These are phyloP conservation scores for Meyerozyma sp. DNA, from an alignment of 1,139 yeast species.

Conservation along the genomic window DNA sequence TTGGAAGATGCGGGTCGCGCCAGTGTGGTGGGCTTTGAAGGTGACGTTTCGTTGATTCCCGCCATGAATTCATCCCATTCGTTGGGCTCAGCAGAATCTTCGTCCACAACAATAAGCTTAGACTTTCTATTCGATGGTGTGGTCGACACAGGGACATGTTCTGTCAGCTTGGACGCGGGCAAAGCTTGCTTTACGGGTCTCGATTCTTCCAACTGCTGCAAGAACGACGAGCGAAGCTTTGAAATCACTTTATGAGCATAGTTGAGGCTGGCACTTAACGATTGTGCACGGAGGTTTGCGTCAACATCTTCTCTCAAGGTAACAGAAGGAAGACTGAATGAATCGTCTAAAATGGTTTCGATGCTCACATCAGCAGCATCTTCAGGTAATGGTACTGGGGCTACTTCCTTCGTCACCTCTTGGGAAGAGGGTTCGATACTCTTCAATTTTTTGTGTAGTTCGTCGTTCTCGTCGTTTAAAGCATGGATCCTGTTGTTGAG, in stretches of 20 bases:
- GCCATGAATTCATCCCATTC: constrained; percentile 41
- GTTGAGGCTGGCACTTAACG: constrained; percentile 58
- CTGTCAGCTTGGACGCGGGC: not conserved
- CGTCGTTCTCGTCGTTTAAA: constrained; percentile 62
- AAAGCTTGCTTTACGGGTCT: not conserved
- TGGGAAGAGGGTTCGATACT: constrained; percentile 12
- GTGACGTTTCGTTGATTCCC: constrained; percentile 7
- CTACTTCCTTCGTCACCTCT: constrained; percentile 16
- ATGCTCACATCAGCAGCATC: constrained; percentile 12
- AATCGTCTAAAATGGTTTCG: constrained; percentile 29
- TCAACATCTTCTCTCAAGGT: constrained; percentile 40
- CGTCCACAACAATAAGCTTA: constrained; percentile 25
- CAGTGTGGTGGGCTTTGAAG: constrained; percentile 1
- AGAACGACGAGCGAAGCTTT: constrained; percentile 45
- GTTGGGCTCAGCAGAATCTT: constrained; percentile 14
- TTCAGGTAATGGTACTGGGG: constrained; percentile 17
- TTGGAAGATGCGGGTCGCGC: not conserved
- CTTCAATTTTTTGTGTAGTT: constrained; percentile 38
- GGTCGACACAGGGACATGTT: constrained; percentile 5
- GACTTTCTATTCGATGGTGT: constrained; percentile 37
- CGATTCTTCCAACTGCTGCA: constrained; percentile 19
- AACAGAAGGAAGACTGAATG: constrained; percentile 19
- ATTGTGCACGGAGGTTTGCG: constrained; percentile 59
- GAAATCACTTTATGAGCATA: constrained; percentile 62
- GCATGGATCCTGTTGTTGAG: constrained; percentile 47